Conservation (phyloP, 75 land plant species). For the Cupressus sempervirens region DNA sequence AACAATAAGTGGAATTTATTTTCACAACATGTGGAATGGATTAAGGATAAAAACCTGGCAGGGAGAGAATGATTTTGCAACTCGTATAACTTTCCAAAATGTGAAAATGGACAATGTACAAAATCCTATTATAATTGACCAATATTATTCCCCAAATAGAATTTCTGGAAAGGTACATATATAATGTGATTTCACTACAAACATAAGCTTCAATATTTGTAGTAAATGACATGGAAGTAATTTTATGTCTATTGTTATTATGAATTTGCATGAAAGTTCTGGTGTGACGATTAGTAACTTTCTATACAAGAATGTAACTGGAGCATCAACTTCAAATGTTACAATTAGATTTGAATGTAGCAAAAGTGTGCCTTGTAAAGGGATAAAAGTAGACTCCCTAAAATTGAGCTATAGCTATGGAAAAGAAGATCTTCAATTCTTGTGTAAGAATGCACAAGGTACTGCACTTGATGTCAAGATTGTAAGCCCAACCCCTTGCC, state of each 20-base stretch:
- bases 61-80: constrained; percentile 36
- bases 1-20: constrained; percentile 24
- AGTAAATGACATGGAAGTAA: not conserved
- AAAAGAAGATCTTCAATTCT: constrained; percentile 6
- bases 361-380: constrained; percentile 39
- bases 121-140: constrained; percentile 50
- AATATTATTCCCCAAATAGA: constrained; percentile 36
- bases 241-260: not conserved
- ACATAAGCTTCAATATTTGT: not conserved
- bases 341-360: constrained; percentile 66
- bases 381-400: constrained; percentile 35
- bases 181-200: not conserved
- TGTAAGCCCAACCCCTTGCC: not conserved
- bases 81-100: constrained; percentile 25
- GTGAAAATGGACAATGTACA: constrained; percentile 32
- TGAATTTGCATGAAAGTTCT: constrained; percentile 17
- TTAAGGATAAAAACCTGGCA: constrained; percentile 70
- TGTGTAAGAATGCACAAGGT: constrained; percentile 27
- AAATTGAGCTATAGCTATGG: constrained; percentile 16
- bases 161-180: not conserved
- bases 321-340: constrained; percentile 52
- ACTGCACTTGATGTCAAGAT: constrained; percentile 10
- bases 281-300: constrained; percentile 51
- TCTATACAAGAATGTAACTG: constrained; percentile 42
- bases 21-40: constrained; percentile 53